Percentiles rank a stretch among this genome's conserved stretches.
phyloP scores from a whole-genome alignment of 805 yeast genomes.

The Candida tammaniensis region DNA sequence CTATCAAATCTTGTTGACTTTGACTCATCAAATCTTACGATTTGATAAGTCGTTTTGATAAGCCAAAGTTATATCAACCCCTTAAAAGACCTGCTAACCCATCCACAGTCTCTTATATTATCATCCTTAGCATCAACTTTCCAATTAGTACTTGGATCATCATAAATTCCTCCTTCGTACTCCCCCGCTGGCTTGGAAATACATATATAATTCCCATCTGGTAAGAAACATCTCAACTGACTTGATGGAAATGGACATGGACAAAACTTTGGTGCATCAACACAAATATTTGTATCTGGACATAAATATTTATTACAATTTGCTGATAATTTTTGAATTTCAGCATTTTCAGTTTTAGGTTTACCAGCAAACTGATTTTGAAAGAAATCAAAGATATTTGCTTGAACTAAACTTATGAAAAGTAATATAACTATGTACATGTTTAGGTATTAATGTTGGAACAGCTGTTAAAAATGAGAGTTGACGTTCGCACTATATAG shows the following conservation, averaged over 20 bases:
- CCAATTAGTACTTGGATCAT: constrained; percentile 43
- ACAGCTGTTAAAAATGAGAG: too few species aligned
- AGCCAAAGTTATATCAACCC: neutral
- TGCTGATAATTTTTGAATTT: constrained; percentile 32
- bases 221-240: constrained; percentile 76
- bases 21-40: too few species aligned
- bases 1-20: too few species aligned
- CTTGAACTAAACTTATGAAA: constrained; percentile 17
- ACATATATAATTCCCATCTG: constrained; percentile 71
- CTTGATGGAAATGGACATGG: constrained; percentile 90
- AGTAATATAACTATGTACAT: constrained; percentile 1
- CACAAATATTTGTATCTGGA: constrained; percentile 81
- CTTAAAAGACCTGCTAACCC: constrained; percentile 76
- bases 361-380: constrained; percentile 20
- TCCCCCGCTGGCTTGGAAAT: constrained; percentile 72
- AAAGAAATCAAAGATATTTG: constrained; percentile 36
- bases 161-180: constrained; percentile 30
- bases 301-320: constrained; percentile 72
- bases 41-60: too few species aligned
- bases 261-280: constrained; percentile 62
- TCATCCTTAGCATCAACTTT: constrained; percentile 50
- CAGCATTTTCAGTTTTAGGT: constrained; percentile 35
- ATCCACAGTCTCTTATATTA: constrained; percentile 72
- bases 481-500: too few species aligned
- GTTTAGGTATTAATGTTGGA: too few species aligned